Evolutionary conservation across 2,329 filamentous ascomycete genomes (phyloP).

Genomic region (Decorospora gaudefroyi): DNA sequence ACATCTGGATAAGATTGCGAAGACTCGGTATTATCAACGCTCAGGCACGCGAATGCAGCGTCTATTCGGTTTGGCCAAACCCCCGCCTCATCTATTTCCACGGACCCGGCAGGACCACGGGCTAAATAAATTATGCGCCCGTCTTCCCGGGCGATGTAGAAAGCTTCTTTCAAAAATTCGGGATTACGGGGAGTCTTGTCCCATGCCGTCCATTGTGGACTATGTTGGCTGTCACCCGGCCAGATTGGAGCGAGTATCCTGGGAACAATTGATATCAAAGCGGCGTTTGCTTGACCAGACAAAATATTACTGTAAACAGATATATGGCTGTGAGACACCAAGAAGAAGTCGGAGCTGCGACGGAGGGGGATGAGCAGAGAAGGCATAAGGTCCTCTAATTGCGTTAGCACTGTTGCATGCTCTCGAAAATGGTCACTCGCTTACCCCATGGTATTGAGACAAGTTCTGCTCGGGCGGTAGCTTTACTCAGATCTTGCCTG

Average conservation of each 20-base stretch:
- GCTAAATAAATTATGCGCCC: conserved; percentile 76
- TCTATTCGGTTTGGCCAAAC: conserved; percentile 75
- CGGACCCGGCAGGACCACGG: conserved; percentile 55
- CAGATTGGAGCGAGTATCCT: conserved; percentile 54
- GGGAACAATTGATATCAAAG: conserved; percentile 18
- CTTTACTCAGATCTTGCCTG: conserved; percentile 49
- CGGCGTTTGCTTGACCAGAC: conserved; percentile 44
- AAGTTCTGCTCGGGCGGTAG: conserved; percentile 32
- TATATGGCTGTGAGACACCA: conserved; percentile 47
- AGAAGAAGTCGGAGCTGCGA: conserved; percentile 48
- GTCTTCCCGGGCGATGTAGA: conserved; percentile 88
- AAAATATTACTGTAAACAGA: conserved; percentile 48
- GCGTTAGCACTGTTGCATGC: conserved; percentile 13
- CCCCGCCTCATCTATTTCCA: conserved; percentile 49
- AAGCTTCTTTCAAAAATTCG: conserved; percentile 68
- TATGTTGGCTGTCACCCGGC: conserved; percentile 37
- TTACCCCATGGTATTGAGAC: conserved; percentile 35
- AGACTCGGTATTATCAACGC: conserved; percentile 54
- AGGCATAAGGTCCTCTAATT: conserved; percentile 43
- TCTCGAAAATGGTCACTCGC: conserved; percentile 2
- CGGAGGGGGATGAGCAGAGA: conserved; percentile 50
- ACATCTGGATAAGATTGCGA: conserved; percentile 69
- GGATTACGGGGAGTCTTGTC: conserved; percentile 69
- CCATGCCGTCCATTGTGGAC: conserved; percentile 81
- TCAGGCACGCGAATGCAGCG: conserved; percentile 74